Percentiles rank a stretch among this genome's conserved stretches.
Evolutionary conservation across 2,329 filamentous ascomycete species (phyloP).

Genomic region (Chaetothyriales sp.): DNA sequence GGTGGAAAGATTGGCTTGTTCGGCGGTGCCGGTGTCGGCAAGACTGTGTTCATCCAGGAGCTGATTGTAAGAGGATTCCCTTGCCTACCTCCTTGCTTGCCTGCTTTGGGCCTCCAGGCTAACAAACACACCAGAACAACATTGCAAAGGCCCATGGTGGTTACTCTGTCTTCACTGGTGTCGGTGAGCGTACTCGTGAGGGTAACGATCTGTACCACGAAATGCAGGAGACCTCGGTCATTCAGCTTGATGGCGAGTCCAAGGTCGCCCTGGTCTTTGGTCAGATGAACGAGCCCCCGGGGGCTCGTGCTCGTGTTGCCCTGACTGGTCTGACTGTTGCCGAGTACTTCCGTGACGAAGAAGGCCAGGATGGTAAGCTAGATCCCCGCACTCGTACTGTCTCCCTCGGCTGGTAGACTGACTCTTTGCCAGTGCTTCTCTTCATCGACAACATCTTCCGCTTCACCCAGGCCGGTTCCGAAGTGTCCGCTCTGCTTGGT

Average conservation of each 20-base stretch:
- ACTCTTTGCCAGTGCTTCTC: slow-evolving; percentile 55
- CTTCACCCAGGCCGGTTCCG: slow-evolving; percentile 98
- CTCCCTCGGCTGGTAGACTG: slow-evolving; percentile 14
- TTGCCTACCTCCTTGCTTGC: slow-evolving; percentile 1
- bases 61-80: slow-evolving; percentile 50
- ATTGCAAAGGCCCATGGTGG: slow-evolving; percentile 99
- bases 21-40: slow-evolving; percentile 99
- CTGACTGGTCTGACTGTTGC: slow-evolving; percentile 60
- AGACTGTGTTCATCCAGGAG: slow-evolving; percentile 99
- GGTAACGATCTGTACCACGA: slow-evolving; percentile 99
- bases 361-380: slow-evolving; percentile 69
- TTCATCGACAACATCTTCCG: slow-evolving; percentile 99
- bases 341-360: slow-evolving; percentile 68
- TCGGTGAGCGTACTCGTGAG: slow-evolving; percentile 99
- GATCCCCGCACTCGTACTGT: neutral
- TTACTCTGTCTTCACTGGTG: slow-evolving; percentile 99
- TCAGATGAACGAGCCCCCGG: slow-evolving; percentile 99
- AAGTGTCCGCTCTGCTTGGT: slow-evolving; percentile 97
- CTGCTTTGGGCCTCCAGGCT: neutral
- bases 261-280: slow-evolving; percentile 99
- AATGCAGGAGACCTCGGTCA: slow-evolving; percentile 99
- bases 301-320: slow-evolving; percentile 98
- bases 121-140: slow-evolving; percentile 57
- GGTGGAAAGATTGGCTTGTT: slow-evolving; percentile 99
- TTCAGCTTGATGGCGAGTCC: slow-evolving; percentile 96